A percentile compares a stretch with the other conserved stretches of the same genome.
Conservation (phyloP, 1,284 basidiomycete species). For the Violaceomyces palustris region DNA sequence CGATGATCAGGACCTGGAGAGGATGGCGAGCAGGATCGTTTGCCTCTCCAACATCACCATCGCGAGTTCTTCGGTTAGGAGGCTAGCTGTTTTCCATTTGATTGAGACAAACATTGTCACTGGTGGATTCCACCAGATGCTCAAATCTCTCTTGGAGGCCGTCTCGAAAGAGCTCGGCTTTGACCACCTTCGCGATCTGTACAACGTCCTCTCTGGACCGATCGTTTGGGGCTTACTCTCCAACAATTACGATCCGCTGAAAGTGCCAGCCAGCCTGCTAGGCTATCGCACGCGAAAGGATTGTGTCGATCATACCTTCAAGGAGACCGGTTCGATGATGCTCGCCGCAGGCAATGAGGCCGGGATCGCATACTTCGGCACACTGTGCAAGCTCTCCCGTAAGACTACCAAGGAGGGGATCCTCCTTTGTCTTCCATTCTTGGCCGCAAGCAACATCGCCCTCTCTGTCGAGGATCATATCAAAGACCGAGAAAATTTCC, state of each 20-base stretch:
- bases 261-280: slow-evolving; percentile 66
- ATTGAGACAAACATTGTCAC: slow-evolving; percentile 60
- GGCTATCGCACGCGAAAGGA: slow-evolving; percentile 62
- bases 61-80: slow-evolving; percentile 70
- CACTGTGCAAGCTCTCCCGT: slow-evolving; percentile 64
- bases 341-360: slow-evolving; percentile 23
- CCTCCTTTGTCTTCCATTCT: slow-evolving; percentile 65
- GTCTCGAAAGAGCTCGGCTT: slow-evolving; percentile 70
- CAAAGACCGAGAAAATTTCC: slow-evolving; percentile 9
- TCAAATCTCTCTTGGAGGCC: slow-evolving; percentile 64
- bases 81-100: slow-evolving; percentile 81
- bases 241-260: slow-evolving; percentile 59
- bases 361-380: slow-evolving; percentile 59
- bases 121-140: slow-evolving; percentile 59
- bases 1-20: slow-evolving; percentile 61
- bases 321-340: slow-evolving; percentile 24
- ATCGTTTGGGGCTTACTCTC: slow-evolving; percentile 55
- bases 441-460: slow-evolving; percentile 64
- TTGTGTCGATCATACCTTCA: slow-evolving; percentile 16
- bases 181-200: slow-evolving; percentile 63
- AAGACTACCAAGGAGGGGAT: slow-evolving; percentile 60
- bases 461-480: slow-evolving; percentile 54
- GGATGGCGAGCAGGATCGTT: slow-evolving; percentile 72
- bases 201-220: slow-evolving; percentile 71
- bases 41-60: slow-evolving; percentile 79